phyloP scores from a whole-genome alignment of 352 stramenopile species.

The Globisporangium canariense region DNA sequence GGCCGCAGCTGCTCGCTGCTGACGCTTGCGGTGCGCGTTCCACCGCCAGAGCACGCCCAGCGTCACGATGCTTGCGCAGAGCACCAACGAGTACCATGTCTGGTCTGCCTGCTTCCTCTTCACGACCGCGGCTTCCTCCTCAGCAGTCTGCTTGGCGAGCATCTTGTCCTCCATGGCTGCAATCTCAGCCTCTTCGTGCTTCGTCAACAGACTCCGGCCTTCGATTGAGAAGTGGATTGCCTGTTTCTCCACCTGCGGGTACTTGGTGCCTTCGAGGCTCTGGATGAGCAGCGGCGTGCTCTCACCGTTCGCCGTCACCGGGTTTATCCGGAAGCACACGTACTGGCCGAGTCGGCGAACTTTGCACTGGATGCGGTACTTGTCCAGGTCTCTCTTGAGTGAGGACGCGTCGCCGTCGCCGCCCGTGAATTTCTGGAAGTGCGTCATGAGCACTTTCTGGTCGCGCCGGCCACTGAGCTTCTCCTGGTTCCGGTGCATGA shows the following conservation, averaged over 20 bases:
- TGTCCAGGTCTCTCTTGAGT: conserved; percentile 51
- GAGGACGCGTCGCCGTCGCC: conserved; percentile 55
- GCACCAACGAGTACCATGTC: conserved; percentile 17
- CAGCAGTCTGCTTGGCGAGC: conserved; percentile 29
- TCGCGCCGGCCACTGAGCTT: conserved; percentile 68
- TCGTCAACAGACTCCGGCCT: conserved; percentile 51
- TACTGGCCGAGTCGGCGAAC: conserved; percentile 53
- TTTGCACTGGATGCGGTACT: conserved; percentile 70
- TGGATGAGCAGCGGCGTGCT: conserved; percentile 49
- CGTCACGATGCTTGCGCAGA: conserved; percentile 8
- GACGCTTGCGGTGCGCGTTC: conserved; percentile 17
- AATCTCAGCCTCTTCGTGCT: conserved; percentile 55
- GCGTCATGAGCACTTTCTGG: conserved; percentile 57
- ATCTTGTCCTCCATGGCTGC: conserved; percentile 44
- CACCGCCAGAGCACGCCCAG: conserved; percentile 15
- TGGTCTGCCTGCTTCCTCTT: conserved; percentile 4
- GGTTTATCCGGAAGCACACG: conserved; percentile 64
- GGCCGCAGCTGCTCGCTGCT: conserved; percentile 3
- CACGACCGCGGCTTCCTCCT: conserved; percentile 20
- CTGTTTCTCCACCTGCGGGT: conserved; percentile 54
- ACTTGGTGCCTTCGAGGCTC: conserved; percentile 57
- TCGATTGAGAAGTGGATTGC: conserved; percentile 80
- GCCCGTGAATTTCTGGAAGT: conserved; percentile 76
- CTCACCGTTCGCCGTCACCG: conserved; percentile 31
- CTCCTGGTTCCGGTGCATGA: conserved; percentile 77